Evolutionary conservation across 805 yeast species (phyloP), one percentile per base, ranked within the genome.

Genomic region (Diddensiella caesifluorescens): DNA sequence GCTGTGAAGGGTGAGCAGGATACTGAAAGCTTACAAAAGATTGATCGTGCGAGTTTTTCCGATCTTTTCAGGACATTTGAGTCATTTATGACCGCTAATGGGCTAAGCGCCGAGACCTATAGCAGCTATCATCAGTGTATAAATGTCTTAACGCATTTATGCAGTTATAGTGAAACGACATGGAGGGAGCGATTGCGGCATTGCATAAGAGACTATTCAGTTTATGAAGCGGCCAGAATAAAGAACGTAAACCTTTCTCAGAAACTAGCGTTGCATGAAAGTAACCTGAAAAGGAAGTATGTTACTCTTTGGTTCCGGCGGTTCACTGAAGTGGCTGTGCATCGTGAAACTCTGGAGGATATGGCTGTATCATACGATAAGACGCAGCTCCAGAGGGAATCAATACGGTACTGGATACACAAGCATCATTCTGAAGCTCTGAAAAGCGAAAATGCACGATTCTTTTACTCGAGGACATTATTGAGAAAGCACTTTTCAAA

Each of bases 161-260:
- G 49, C 13, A 39, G 31, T 6, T 50, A 46, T 26, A 22, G 35
- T 5, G 32, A 42, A 9, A 22, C 26, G n/a, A 46, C 49, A 1
- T 51, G 55, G 55, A 31, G 30, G 5, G 39, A 31, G 18, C 42
- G 55, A 5, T 31, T 51, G 19, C 41, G 39, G 3, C 44, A 29
- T 26, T 41, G 41, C 26, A n/a, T 50, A 9, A 13, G 22, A 9
- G 52, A 48, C 13, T 35, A 38, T 30, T 44, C 50, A 4, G 39
- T 16, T 6, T 21, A 22, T 10, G 42, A 39, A 26, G 23, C 12
- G 27, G 21, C 31, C n/a, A 4, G 22, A 13, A 20, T 7, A n/a
- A 23, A 15, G 26, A 31, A 31, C 19, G 19, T 21, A n/a, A 28
- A 21, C 3, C 19, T 26, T 15, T 9, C 21, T 12, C 23, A 13